phyloP scores from a whole-genome alignment of 352 stramenopile species.

The Blastocystis sp. region DNA sequence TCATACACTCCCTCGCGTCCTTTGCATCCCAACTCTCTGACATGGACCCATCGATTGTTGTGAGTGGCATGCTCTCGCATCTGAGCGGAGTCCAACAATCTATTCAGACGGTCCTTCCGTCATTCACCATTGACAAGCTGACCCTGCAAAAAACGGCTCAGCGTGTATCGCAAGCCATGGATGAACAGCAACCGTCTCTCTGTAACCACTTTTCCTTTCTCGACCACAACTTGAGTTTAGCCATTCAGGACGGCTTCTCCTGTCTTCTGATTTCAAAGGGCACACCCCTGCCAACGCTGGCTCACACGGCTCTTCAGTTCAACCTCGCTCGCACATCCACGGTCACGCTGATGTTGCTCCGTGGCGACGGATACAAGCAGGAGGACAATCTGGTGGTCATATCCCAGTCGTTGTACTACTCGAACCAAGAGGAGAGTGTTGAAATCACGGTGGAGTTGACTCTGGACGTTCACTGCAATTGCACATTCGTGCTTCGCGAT shows the following conservation, averaged over 20 bases:
- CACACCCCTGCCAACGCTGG: background rate
- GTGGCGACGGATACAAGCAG: background rate
- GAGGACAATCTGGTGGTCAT: slow-evolving; percentile 7
- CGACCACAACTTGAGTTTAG: background rate
- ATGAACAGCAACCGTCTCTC: background rate
- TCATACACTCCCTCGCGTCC: no score
- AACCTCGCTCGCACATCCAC: background rate
- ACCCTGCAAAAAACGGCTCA: background rate
- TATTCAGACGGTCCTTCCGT: background rate
- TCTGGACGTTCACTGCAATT: background rate
- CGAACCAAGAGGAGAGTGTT: background rate
- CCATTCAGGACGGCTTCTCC: slow-evolving; percentile 36
- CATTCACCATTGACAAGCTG: background rate
- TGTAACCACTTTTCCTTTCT: slow-evolving; percentile 39
- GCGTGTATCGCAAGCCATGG: background rate
- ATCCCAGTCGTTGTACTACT: background rate
- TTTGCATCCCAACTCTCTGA: background rate
- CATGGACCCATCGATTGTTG: background rate
- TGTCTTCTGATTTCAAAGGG: background rate
- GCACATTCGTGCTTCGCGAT: background rate
- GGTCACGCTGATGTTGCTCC: background rate
- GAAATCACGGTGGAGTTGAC: background rate
- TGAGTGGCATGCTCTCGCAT: background rate
- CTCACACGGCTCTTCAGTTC: background rate
- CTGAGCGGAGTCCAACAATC: background rate